Percentiles rank a stretch among this genome's conserved stretches.
These are phyloP conservation scores for Datisca glomerata DNA, from an alignment of 306 rosid species.

Conservation along the genomic window DNA sequence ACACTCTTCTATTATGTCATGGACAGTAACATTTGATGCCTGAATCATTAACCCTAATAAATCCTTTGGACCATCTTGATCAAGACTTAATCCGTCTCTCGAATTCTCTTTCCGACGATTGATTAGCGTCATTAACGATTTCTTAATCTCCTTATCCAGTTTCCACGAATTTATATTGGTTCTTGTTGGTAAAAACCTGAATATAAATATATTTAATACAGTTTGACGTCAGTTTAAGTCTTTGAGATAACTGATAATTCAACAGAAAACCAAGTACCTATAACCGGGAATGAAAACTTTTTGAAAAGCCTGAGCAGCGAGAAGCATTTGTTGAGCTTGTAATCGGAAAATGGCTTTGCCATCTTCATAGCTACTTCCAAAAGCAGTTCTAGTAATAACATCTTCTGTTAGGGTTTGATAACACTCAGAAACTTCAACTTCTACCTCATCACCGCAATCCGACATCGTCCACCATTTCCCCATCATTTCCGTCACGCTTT, in stretches of 20 bases:
- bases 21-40: constrained; percentile 56
- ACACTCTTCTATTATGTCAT: constrained; percentile 95
- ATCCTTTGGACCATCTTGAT: constrained; percentile 45
- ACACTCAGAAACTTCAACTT: constrained; percentile 81
- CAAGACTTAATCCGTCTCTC: not conserved
- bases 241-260: too few species aligned
- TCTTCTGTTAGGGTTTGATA: constrained; percentile 82
- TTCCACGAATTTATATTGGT: constrained; percentile 69
- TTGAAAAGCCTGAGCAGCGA: constrained; percentile 89
- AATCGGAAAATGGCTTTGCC: constrained; percentile 74
- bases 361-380: constrained; percentile 89
- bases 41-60: constrained; percentile 76
- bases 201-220: too few species aligned
- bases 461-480: constrained; percentile 59
- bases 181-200: constrained; percentile 70
- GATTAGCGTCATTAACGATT: constrained; percentile 47
- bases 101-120: constrained; percentile 28
- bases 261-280: constrained; percentile 34
- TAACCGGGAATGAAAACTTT: constrained; percentile 85
- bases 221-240: too few species aligned
- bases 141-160: constrained; percentile 51
- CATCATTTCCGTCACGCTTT: constrained; percentile 67
- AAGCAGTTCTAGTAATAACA: constrained; percentile 66
- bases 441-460: constrained; percentile 62
- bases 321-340: constrained; percentile 71